Evolutionary conservation across 345 rosid species (phyloP), one percentile per base, ranked within the genome.

Genomic region (Salix purpurea): DNA sequence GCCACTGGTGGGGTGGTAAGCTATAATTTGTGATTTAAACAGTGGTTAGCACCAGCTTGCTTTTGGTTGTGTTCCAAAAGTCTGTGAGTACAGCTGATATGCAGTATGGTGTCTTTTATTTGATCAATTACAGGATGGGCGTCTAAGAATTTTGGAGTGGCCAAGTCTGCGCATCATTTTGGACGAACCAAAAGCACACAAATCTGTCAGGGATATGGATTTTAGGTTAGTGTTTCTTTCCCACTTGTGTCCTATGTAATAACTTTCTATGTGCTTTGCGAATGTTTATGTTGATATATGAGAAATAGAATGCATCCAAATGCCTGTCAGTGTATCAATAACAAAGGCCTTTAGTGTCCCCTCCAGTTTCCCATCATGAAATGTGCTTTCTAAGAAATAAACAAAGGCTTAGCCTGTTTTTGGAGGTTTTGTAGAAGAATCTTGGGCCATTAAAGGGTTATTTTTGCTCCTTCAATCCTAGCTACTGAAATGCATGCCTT

Each of bases 1-100:
- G 99, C 96, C 32, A 44, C 87, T 66, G 99, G 99, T 58, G 97
- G 97, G 76, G 83, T 81, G 94, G 99, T 95, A 85, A 91, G 94
- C 24, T 76, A 50, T 64, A 68, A 36, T 68, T 40, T 26, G 24
- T 44, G 61, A 32, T 36, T 67, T 52, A 28, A 62, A 61, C 28
- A 1, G 28, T 54, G 19, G 5, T 52, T 52, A 37, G 36, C 24
- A 66, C 0, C 71, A 28, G 58, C 40, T 39, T 58, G 36, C 54
- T 68, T 26, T 32, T 72, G 36, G 23, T 8, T 67, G 44, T 48
- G 64, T 69, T 50, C 65, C 24, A 30, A 32, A 62, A 39, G 44
- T 56, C 16, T 32, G n/a, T 36, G 4, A 46, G 23, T 16, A 28
- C 36, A 60, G 44, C 56, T 6, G 54, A 23, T 15, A 9, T 39